Percentiles rank a stretch among this genome's conserved stretches.
These are phyloP conservation scores for Lasiosphaeris hirsuta DNA, from an alignment of 495 filamentous ascomycete genomes.

Conservation along the genomic window DNA sequence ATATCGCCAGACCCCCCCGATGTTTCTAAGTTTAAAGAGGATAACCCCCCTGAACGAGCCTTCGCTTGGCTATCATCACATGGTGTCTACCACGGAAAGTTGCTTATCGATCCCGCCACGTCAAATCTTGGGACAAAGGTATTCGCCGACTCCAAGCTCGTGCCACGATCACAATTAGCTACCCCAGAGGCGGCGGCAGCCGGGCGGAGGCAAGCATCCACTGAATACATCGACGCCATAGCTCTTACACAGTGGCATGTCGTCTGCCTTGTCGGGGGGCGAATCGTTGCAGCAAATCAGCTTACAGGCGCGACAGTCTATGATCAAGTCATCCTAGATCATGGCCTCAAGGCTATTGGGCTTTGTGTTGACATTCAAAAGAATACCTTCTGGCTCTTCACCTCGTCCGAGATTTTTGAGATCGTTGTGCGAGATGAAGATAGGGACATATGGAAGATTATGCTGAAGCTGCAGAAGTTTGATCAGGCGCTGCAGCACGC, in stretches of 20 bases:
- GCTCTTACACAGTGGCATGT: conserved; percentile 91
- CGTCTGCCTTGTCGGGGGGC: conserved; percentile 74
- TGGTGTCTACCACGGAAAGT: conserved; percentile 81
- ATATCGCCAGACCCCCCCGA: conserved; percentile 73
- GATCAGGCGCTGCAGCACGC: conserved; percentile 84
- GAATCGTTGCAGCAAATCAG: conserved; percentile 78
- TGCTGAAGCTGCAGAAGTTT: conserved; percentile 80
- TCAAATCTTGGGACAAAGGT: conserved; percentile 62
- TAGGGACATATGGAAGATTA: conserved; percentile 89
- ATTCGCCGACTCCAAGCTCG: conserved; percentile 67
- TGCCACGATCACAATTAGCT: conserved; percentile 68
- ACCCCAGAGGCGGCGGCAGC: conserved; percentile 58
- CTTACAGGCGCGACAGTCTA: conserved; percentile 81
- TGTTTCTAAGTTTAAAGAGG: conserved; percentile 31
- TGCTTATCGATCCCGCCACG: conserved; percentile 51
- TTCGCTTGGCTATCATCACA: conserved; percentile 90
- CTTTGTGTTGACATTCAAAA: conserved; percentile 85
- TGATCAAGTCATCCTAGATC: conserved; percentile 81
- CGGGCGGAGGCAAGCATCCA: conserved; percentile 59
- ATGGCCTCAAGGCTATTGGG: conserved; percentile 71
- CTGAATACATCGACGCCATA: conserved; percentile 73
- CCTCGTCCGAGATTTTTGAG: conserved; percentile 83
- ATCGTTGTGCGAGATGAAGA: conserved; percentile 87
- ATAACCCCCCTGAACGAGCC: conserved; percentile 55
- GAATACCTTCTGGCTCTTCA: conserved; percentile 96